Percentiles rank a stretch among this genome's conserved stretches.
These are phyloP conservation scores for Boletus eberwhitei DNA, from an alignment of 768 basidiomycete genomes.

Conservation along the genomic window DNA sequence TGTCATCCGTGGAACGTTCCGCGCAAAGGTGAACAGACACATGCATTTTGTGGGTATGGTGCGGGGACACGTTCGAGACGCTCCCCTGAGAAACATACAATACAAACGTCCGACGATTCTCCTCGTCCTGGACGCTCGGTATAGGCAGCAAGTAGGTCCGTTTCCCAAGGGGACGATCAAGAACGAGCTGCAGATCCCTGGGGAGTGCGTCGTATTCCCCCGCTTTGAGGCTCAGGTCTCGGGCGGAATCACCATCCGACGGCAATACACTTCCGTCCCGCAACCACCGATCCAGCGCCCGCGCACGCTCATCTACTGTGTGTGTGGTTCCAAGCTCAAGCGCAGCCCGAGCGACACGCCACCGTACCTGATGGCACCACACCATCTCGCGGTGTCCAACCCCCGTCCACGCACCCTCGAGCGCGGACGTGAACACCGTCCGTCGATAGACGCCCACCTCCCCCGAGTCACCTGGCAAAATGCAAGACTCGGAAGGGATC, in stretches of 20 bases:
- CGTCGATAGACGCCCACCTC: slow-evolving; percentile 40
- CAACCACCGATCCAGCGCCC: slow-evolving; percentile 61
- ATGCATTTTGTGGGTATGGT: slow-evolving; percentile 41
- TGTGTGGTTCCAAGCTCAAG: slow-evolving; percentile 55
- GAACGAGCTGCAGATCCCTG: slow-evolving; percentile 35
- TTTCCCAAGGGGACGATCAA: slow-evolving; percentile 42
- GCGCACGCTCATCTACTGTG: slow-evolving; percentile 28
- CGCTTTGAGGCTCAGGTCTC: slow-evolving; percentile 6
- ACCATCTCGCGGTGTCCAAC: slow-evolving; percentile 96
- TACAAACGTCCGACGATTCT: slow-evolving; percentile 37
- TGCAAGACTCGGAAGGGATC: slow-evolving; percentile 88
- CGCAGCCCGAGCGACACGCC: slow-evolving; percentile 77
- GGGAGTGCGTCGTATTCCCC: slow-evolving; percentile 38
- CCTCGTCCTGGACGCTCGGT: not conserved
- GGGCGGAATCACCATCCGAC: slow-evolving; percentile 9
- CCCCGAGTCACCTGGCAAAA: slow-evolving; percentile 39
- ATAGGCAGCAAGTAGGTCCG: slow-evolving; percentile 52
- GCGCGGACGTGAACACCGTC: slow-evolving; percentile 78
- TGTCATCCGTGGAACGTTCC: slow-evolving; percentile 15
- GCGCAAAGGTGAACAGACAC: slow-evolving; percentile 49
- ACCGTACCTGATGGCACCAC: slow-evolving; percentile 98
- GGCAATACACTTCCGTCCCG: slow-evolving; percentile 55
- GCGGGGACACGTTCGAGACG: slow-evolving; percentile 49
- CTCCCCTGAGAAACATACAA: slow-evolving; percentile 63
- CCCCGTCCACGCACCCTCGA: slow-evolving; percentile 93